Conservation (phyloP, 208 protist species). For the Phytomonas sp. region DNA sequence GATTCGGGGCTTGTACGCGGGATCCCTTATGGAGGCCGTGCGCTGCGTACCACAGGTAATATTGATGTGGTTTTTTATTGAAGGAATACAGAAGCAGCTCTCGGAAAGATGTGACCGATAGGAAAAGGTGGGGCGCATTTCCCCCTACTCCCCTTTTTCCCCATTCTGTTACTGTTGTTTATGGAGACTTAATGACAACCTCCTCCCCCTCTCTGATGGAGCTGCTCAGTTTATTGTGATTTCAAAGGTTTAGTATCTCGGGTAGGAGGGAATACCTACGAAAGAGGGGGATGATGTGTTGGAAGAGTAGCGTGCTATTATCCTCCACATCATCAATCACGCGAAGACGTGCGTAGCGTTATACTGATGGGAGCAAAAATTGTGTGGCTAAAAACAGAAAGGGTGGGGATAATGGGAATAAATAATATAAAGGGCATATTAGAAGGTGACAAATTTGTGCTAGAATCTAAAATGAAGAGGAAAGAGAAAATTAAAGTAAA, state of each 20-base stretch:
- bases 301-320: background rate
- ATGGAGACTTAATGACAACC: background rate
- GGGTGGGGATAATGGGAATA: no score
- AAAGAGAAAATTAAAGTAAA: background rate
- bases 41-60: constrained; percentile 85
- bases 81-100: constrained; percentile 59
- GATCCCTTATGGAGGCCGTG: constrained; percentile 55
- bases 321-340: background rate
- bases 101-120: constrained; percentile 6
- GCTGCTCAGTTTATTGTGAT: background rate
- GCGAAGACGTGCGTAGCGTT: background rate
- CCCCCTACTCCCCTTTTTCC: background rate
- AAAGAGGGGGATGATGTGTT: no score
- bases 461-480: background rate
- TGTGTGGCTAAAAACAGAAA: no score
- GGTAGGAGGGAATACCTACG: no score
- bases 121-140: background rate
- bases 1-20: constrained; percentile 69
- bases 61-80: constrained; percentile 88
- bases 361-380: background rate
- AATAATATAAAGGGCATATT: background rate
- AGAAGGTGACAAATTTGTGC: background rate
- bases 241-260: background rate
- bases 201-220: background rate
- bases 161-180: background rate